A percentile compares a stretch with the other conserved stretches of the same genome.
These are phyloP conservation scores for Pelagophyceae sp. DNA, from an alignment of 352 stramenopile species.

Conservation along the genomic window DNA sequence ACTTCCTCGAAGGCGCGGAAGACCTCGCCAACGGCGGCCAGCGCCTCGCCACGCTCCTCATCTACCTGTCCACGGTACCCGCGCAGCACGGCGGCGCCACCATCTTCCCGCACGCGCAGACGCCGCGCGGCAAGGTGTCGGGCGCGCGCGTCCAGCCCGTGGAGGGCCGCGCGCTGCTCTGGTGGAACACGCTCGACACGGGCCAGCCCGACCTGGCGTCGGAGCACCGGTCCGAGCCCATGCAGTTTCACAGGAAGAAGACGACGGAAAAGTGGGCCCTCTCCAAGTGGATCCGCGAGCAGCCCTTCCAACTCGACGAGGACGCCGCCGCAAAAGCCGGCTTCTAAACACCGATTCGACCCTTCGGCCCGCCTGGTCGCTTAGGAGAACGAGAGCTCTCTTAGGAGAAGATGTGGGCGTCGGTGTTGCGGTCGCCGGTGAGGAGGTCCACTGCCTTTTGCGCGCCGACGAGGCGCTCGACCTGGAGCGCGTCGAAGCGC, in stretches of 20 bases:
- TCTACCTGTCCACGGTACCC: slow-evolving; percentile 61
- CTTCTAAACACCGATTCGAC: no score
- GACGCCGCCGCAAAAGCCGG: no score
- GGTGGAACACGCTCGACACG: neutral
- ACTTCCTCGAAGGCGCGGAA: slow-evolving; percentile 57
- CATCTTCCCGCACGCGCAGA: slow-evolving; percentile 49
- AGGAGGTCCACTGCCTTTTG: slow-evolving; percentile 31
- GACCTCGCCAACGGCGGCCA: slow-evolving; percentile 58
- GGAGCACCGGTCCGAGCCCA: neutral
- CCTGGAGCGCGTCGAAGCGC: slow-evolving; percentile 56
- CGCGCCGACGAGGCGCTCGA: slow-evolving; percentile 64
- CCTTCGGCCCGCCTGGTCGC: no score
- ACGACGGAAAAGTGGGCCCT: neutral
- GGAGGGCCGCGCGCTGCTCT: slow-evolving; percentile 61
- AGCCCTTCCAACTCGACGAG: neutral
- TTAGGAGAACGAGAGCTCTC: no score
- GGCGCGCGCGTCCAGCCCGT: slow-evolving; percentile 50
- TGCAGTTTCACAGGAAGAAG: neutral
- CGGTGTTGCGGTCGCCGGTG: slow-evolving; percentile 26
- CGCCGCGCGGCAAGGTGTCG: no score
- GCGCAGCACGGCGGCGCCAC: slow-evolving; percentile 53
- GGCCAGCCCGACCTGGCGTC: neutral
- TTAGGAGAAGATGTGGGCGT: neutral
- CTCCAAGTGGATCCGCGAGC: neutral
- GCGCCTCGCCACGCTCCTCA: slow-evolving; percentile 59